Conservation (phyloP, 345 rosid species). For the Populus ilicifolia region DNA sequence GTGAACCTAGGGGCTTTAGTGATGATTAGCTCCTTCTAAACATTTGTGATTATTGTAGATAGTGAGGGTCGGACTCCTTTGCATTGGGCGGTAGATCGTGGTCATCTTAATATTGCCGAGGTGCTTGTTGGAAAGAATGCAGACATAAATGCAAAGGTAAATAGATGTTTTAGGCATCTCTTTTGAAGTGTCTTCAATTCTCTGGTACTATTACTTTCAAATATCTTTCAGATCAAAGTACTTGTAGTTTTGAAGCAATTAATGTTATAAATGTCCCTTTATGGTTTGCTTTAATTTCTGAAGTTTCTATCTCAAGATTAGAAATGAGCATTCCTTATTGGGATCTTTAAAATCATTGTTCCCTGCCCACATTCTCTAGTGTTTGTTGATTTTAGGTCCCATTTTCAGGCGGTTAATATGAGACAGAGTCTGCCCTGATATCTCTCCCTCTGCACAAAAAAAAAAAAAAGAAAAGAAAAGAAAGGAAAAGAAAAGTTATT, state of each 20-base stretch:
- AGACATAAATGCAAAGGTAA: conserved; percentile 80
- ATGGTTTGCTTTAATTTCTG: neutral
- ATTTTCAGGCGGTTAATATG: neutral
- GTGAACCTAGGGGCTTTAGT: neutral
- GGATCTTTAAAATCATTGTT: neutral
- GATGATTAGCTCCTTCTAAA: neutral
- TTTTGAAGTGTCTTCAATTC: neutral
- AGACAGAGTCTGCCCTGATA: neutral
- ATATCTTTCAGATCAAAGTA: neutral
- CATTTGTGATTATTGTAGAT: conserved; percentile 44
- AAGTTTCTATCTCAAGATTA: neutral
- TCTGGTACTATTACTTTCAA: neutral
- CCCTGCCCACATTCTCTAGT: neutral
- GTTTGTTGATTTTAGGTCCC: neutral
- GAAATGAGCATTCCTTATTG: neutral
- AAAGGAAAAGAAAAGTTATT: neutral
- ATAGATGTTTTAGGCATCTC: neutral
- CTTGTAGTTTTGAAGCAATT: neutral
- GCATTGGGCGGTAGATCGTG: conserved; percentile 98
- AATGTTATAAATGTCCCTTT: neutral
- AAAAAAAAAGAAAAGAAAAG: too few species aligned
- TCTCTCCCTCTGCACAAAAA: neutral
- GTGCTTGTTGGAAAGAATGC: conserved; percentile 56
- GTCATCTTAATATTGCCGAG: conserved; percentile 54
- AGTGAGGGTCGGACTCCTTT: conserved; percentile 88